phyloP scores from a whole-genome alignment of 371 early-diverging fungal genomes.

The Basidiobolus meristosporus region DNA sequence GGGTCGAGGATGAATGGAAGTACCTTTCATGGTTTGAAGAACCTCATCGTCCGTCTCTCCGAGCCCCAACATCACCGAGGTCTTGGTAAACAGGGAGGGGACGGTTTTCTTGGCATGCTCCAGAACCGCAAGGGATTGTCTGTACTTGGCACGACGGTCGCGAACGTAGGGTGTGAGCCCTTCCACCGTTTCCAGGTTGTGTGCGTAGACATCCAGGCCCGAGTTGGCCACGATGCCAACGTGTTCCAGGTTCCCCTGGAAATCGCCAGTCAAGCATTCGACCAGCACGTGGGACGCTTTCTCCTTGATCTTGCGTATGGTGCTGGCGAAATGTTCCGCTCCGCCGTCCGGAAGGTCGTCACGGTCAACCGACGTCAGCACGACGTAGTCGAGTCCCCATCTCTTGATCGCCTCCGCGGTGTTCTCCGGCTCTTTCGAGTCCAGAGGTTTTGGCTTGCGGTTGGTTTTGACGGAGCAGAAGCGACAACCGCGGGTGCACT shows the following conservation, averaged over 20 bases:
- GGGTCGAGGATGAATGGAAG: no score
- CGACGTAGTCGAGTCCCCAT: slow-evolving; percentile 96
- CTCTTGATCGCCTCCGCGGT: slow-evolving; percentile 85
- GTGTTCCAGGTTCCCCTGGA: slow-evolving; percentile 56
- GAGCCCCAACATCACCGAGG: slow-evolving; percentile 93
- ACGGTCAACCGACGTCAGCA: slow-evolving; percentile 91
- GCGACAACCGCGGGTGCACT: slow-evolving; percentile 94
- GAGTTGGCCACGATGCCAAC: slow-evolving; percentile 74
- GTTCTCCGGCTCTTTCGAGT: slow-evolving; percentile 84
- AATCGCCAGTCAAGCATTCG: slow-evolving; percentile 94
- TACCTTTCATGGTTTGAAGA: slow-evolving; percentile 60
- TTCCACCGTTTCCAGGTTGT: slow-evolving; percentile 96
- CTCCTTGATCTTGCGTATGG: slow-evolving; percentile 67
- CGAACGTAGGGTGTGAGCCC: slow-evolving; percentile 77
- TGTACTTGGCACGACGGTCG: slow-evolving; percentile 85
- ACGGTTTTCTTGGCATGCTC: slow-evolving; percentile 66
- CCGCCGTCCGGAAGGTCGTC: slow-evolving; percentile 92
- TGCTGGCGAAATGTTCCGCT: slow-evolving; percentile 83
- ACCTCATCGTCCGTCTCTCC: slow-evolving; percentile 96
- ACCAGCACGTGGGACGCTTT: slow-evolving; percentile 84
- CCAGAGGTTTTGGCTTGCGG: slow-evolving; percentile 69
- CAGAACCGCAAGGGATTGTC: slow-evolving; percentile 77
- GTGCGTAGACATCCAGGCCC: slow-evolving; percentile 96
- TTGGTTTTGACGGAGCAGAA: slow-evolving; percentile 97
- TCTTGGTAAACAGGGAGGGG: slow-evolving; percentile 80